phyloP scores from a whole-genome alignment of 371 early-diverging fungal genomes.

The Mortierella sp. region DNA sequence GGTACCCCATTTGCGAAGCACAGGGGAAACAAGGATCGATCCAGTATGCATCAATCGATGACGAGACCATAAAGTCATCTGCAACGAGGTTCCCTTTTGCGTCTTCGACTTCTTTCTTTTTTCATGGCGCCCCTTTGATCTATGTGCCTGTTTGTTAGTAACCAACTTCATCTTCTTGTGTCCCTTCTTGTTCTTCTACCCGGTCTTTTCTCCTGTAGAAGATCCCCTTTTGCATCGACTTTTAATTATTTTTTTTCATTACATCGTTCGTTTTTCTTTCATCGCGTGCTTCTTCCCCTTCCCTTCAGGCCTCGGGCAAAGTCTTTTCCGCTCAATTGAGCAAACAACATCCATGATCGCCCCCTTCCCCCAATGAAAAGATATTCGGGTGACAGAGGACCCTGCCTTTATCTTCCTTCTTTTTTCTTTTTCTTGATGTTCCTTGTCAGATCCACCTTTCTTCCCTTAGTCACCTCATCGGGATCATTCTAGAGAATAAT shows the following conservation, averaged over 20 bases:
- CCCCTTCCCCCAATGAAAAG: not conserved
- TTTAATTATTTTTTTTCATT: not conserved
- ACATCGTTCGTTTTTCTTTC: not conserved
- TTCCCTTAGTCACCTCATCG: not conserved
- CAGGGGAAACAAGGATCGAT: not conserved
- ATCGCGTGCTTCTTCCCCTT: not conserved
- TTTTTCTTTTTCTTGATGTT: not conserved
- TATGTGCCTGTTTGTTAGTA: not conserved
- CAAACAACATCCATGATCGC: not conserved
- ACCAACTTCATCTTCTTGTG: not conserved
- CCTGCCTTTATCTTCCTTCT: not conserved
- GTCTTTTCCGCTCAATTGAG: constrained; percentile 10
- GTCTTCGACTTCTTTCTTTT: not conserved
- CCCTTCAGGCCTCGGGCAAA: not conserved
- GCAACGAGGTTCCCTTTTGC: not conserved
- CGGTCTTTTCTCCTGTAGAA: not conserved
- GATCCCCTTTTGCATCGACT: not conserved
- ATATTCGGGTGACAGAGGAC: not conserved
- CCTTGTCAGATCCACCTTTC: not conserved
- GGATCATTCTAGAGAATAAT: not conserved
- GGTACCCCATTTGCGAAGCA: not conserved
- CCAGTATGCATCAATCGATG: not conserved
- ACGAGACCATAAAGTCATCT: constrained; percentile 2
- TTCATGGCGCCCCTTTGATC: not conserved
- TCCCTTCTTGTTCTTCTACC: not conserved